Evolutionary conservation across 257 asterid genomes (phyloP), one percentile per base, ranked within the genome.

Genomic region (Jasminum sambac): DNA sequence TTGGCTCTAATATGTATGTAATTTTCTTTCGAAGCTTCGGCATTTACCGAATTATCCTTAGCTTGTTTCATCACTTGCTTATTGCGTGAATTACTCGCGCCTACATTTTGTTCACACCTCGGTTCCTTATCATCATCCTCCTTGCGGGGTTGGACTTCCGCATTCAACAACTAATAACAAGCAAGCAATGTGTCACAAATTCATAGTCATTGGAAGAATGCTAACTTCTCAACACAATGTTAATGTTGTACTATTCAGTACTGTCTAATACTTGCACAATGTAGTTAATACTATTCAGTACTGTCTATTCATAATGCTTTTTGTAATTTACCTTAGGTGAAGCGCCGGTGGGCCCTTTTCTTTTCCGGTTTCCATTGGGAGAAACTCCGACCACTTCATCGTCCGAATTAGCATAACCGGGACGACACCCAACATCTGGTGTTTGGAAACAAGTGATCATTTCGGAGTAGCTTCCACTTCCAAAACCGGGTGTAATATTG

Each of bases 1-100:
- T 86, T 90, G 74, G 97, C 98, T 83, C 97, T 83, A 71, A 88
- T 82, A 80, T 90, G 98, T 82, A 93, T 82, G 78, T 89, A 90
- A 69, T 82, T 77, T 23, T 90, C 97, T 77, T 86, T 90, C 5
- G 98, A 73, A 55, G 85, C 82, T 67, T 93, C 97, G 5, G 79
- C 88, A 64, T 79, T 77, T 40, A 48, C 68, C 38, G 85, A 76
- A 57, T 77, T 85, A 64, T 84, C 84, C 79, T 85, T 88, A 6
- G 68, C 79, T 72, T 85, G 89, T 78, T 86, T 90, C 61, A 81
- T 80, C 0, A 65, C 75, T 74, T 80, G 89, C 87, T 87, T 85
- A 68, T 66, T 50, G 64, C 71, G 68, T 66, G 62, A 65, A 77
- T 75, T n/a, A n/a, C n/a, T 80, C 14, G 80, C 52, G n/a, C 76